Conservation (phyloP, 179 eudicot species). For the Camellia oleifera region DNA sequence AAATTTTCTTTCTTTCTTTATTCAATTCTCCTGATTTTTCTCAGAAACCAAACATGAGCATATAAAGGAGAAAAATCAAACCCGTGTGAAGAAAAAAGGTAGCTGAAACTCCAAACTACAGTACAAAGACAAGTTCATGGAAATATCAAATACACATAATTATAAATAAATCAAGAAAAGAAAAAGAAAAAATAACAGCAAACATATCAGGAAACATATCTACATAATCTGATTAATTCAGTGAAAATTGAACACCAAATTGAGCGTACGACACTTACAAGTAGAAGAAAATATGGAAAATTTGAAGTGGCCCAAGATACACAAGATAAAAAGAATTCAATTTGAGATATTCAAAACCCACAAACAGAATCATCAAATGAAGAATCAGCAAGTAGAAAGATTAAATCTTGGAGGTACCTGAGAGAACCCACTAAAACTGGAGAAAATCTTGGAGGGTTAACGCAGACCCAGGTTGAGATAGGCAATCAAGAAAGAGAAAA, state of each 20-base stretch:
- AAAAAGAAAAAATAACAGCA: not conserved
- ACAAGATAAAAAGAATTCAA: not conserved
- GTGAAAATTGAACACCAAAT: not conserved
- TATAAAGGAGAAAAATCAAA: not conserved
- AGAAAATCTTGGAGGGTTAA: not conserved
- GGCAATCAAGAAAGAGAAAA: not conserved
- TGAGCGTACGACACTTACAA: not conserved
- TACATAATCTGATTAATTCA: not conserved
- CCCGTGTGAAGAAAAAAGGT: not conserved
- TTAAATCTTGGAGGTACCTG: constrained; percentile 7
- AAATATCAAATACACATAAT: not conserved
- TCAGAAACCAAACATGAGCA: not conserved
- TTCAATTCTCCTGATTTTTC: not conserved
- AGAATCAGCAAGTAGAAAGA: not conserved
- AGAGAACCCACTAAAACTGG: not conserved
- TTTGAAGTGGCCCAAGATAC: not conserved
- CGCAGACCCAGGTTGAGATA: not conserved
- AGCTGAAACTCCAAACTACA: not conserved
- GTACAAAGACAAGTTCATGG: not conserved
- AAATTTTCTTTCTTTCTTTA: not conserved
- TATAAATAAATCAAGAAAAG: not conserved
- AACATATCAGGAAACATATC: not conserved
- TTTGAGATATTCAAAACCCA: not conserved
- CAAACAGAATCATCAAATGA: not conserved
- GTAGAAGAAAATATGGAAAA: not conserved